phyloP scores from a whole-genome alignment of 1,284 basidiomycete genomes.

The Leccinum huronense region DNA sequence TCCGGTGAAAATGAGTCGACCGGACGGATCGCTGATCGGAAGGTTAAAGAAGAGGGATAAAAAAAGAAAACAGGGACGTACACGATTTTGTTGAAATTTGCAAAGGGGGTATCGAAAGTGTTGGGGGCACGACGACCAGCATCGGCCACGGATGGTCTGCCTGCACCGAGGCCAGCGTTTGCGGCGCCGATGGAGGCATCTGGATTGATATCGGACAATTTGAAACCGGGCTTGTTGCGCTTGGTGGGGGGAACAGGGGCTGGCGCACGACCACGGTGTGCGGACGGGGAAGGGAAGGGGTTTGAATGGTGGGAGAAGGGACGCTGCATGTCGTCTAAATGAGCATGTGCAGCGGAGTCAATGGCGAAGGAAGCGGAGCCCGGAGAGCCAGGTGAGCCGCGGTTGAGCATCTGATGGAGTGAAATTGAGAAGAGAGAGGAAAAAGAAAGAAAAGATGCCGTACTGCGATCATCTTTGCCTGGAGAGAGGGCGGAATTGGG shows the following conservation, averaged over 20 bases:
- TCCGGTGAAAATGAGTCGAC: conserved; percentile 88
- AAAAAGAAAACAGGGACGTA: conserved; percentile 43
- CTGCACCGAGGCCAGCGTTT: conserved; percentile 69
- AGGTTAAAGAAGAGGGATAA: conserved; percentile 7
- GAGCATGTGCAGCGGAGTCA: conserved; percentile 42
- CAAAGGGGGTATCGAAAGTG: conserved; percentile 75
- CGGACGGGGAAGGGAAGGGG: conserved; percentile 33
- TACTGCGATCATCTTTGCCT: conserved; percentile 90
- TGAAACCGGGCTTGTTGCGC: conserved; percentile 58
- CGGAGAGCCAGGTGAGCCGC: conserved; percentile 29
- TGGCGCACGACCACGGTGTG: conserved; percentile 32
- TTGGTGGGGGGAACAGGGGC: conserved; percentile 47
- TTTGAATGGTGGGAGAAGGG: conserved; percentile 26
- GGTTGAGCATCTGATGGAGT: conserved; percentile 53
- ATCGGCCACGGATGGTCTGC: conserved; percentile 50
- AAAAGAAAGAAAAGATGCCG: conserved; percentile 30
- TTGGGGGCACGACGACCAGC: conserved; percentile 46
- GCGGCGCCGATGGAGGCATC: conserved; percentile 48
- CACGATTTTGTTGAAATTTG: conserved; percentile 95
- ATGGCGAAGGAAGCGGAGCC: conserved; percentile 28
- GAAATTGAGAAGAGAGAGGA: conserved; percentile 8
- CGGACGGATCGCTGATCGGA: conserved; percentile 80
- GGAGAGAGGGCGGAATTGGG: conserved; percentile 84
- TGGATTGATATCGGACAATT: conserved; percentile 60
- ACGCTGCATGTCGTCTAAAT: conserved; percentile 31